Base-by-base conservation (phyloP, 306 rosid genomes). In the Vigna reflexopilosa region DNA sequence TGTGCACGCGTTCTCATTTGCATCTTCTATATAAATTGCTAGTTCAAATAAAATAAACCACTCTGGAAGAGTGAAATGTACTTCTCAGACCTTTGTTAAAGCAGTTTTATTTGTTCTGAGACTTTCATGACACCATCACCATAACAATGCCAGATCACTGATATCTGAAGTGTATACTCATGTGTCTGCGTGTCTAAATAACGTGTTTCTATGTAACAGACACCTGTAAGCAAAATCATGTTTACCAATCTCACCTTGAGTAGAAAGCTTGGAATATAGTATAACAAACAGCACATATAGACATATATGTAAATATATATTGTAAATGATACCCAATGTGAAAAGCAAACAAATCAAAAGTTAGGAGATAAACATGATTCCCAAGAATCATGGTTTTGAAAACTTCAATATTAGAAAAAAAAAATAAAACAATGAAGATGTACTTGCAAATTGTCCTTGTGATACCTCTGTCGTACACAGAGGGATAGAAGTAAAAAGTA, bases 201-300 rank as follows among this genome's bases (percentile, higher is more conserved):
- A 36, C 36, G 22, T 24, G 56, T 40, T 72, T 54, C 34, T 10
- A 42, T 64, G 30, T 26, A 72, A 12, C 57, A 63, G 75, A 17
- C 38, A 57, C 6, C 7, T 38, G 15, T 56, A 51, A 79, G 38
- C 58, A 72, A 70, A 79, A 62, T 80, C 1, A 13, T 72, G 73
- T 55, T 24, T 38, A 38, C 48, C 28, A 50, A 45, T 5, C 22
- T 48, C n/a, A 4, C n/a, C 26, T 42, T 19, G 70, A 16, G 49
- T 28, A 51, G 67, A 72, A 51, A 49, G 32, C 7, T 51, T 79
- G 78, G 58, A 79, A 40, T 63, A 63, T 72, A 80, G 79, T 52
- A 28, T 11, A 80, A 52, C 73, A 40, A 80, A 52, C 73, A 40
- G 38, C 45, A 52, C 16, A 55, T 72, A 65, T 54, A 70, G 62